phyloP scores from a whole-genome alignment of 2,329 filamentous ascomycete genomes.

The Claviceps lovelessii region DNA sequence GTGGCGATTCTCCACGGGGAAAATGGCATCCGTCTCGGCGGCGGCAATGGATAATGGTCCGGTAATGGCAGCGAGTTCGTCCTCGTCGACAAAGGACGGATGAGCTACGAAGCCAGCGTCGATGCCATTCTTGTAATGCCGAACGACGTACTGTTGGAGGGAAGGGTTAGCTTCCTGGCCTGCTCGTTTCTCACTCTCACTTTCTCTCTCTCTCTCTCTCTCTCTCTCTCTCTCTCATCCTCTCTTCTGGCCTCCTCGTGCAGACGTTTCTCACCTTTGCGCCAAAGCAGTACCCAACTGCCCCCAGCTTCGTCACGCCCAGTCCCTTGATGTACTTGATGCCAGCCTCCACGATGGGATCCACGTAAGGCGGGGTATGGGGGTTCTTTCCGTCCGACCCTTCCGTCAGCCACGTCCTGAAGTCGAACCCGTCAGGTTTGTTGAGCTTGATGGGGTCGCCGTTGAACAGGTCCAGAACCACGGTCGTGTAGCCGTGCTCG shows the following conservation, averaged over 20 bases:
- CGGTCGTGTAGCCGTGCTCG: slow-evolving; percentile 23
- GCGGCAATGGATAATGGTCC: slow-evolving; percentile 48
- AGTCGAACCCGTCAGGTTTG: slow-evolving; percentile 14
- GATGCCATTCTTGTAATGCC: slow-evolving; percentile 44
- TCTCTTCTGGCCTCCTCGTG: neutral
- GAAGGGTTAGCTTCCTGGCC: neutral
- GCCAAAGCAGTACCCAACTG: slow-evolving; percentile 52
- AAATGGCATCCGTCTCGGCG: slow-evolving; percentile 46
- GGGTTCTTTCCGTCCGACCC: slow-evolving; percentile 35
- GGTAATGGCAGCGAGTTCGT: slow-evolving; percentile 42
- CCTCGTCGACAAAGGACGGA: slow-evolving; percentile 44
- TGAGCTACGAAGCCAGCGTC: slow-evolving; percentile 50
- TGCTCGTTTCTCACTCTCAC: too few species aligned
- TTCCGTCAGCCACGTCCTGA: slow-evolving; percentile 21
- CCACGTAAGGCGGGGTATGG: slow-evolving; percentile 19
- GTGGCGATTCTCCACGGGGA: slow-evolving; percentile 39
- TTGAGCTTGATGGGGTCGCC: slow-evolving; percentile 19
- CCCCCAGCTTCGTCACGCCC: slow-evolving; percentile 38
- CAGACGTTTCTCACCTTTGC: slow-evolving; percentile 32
- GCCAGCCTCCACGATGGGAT: slow-evolving; percentile 19
- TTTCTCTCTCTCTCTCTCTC: neutral
- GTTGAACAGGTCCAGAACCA: slow-evolving; percentile 25
- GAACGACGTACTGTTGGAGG: slow-evolving; percentile 45
- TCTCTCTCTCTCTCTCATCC: neutral
- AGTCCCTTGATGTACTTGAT: slow-evolving; percentile 42